Base-by-base conservation (phyloP, 495 filamentous ascomycete species). In the Podospora tetraspora region DNA sequence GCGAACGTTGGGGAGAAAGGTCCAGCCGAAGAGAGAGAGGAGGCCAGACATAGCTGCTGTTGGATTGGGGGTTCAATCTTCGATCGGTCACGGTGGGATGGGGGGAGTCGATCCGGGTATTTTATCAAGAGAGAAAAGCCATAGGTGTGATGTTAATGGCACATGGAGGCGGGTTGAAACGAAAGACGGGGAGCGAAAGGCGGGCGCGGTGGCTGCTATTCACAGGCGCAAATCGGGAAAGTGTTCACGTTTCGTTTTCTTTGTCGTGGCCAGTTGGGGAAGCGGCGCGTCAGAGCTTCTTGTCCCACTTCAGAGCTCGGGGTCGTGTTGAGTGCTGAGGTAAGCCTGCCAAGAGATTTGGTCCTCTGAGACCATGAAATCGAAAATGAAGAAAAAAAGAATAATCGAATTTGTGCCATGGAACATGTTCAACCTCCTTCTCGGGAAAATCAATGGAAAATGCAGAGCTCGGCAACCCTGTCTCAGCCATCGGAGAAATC, bases 21-120 rank as follows among this genome's bases (percentile, higher is more conserved):
- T 85, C 92, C 92, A 96, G 58, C 91, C 91, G 32, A 92, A 73
- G 60, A 90, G 87, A 16, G 91, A 92, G n/a, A 94, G 78, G n/a
- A 93, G 62, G 24, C 74, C 73, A 4, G 76, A 79, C 76, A 77
- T 77, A 11, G 63, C 59, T 29, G 56, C 21, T 22, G 25, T 25
- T 25, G 25, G 1, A 6, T 61, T 19, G 16, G 34, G n/a, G n/a
- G n/a, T n/a, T n/a, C n/a, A n/a, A n/a, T n/a, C n/a, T n/a, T 25
- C 25, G 13, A 52, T 8, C 5, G 19, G 19, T 52, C 6, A 19
- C 43, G 16, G 1, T 52, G 43, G 32, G 12, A n/a, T 52, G 43
- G 43, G 43, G 43, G 43, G 43, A 8, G 19, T 52, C 16, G 8
- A 19, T 8, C 19, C 19, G 16, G 16, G 19, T 19, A 7, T 52